Evolutionary conservation across 805 yeast species (phyloP), one percentile per base, ranked within the genome.

Genomic region (Saturnispora silvae): DNA sequence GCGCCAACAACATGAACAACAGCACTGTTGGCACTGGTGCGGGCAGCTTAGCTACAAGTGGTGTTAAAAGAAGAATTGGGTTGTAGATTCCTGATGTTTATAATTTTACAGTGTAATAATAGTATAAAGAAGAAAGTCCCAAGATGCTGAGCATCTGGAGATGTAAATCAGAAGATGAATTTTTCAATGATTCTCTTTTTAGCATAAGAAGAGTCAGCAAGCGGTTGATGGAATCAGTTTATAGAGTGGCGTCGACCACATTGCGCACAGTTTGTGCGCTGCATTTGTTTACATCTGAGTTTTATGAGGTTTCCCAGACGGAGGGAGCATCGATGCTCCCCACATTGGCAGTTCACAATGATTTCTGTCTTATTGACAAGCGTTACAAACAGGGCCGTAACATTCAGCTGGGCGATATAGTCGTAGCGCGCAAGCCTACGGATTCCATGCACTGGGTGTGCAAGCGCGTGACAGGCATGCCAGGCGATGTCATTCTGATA

Each of bases 281-380:
- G 10, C 96, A 87, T 56, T 61, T 86, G 9, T 40, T 56, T 9
- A 45, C 57, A 6, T 39, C 46, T 19, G 44, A 53, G 33, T 32
- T 40, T 9, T 47, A 43, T 28, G 57, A 54, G 38, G 32, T 57
- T 3, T 53, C 58, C 6, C 85, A 77, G 49, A 84, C 97, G 0
- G 64, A 77, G 45, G 98, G 98, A 2, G 96, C 86, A 52, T 82
- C 95, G 20, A 92, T 92, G 98, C 67, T 92, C 28, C 96, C 97
- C 0, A 86, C 97, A 0, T 59, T 92, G 17, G 76, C 78, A 36
- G 72, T 78, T 8, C 60, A 69, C 17, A 72, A 79, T 35, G 96
- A 89, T 55, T 84, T 70, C 54, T 94, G 84, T 11, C 81, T 81
- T 46, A 81, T 83, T 1, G 63, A 76, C 46, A 89, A 84, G 48